Conservation (phyloP, 129 eudicot species). For the Erigeron canadensis region DNA sequence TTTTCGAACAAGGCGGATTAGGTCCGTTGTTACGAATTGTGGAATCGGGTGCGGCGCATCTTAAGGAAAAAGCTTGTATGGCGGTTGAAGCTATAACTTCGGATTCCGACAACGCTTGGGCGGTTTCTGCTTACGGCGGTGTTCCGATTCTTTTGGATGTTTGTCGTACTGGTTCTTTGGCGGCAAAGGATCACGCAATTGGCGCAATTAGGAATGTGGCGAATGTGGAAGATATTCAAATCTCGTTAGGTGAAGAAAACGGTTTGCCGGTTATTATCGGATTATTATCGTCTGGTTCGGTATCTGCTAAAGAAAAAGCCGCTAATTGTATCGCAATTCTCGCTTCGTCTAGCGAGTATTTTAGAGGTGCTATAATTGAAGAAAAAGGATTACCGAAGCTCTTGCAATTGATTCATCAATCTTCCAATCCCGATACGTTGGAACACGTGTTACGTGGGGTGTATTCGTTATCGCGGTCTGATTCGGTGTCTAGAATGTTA, state of each 20-base stretch:
- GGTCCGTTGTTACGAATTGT: conserved; percentile 70
- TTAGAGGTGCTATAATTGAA: conserved; percentile 43
- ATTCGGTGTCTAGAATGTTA: conserved; percentile 40
- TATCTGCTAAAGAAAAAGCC: conserved; percentile 50
- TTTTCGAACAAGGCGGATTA: conserved; percentile 76
- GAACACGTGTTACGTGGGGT: conserved; percentile 76
- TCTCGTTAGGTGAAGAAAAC: conserved; percentile 56
- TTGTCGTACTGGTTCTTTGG: conserved; percentile 61
- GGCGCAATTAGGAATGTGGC: conserved; percentile 72
- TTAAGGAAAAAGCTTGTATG: conserved; percentile 69
- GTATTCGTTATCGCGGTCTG: conserved; percentile 53
- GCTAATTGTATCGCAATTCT: conserved; percentile 63
- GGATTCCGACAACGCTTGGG: conserved; percentile 82
- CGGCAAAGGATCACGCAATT: conserved; percentile 57
- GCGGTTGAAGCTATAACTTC: conserved; percentile 75
- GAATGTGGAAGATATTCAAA: conserved; percentile 54
- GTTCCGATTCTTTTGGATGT: conserved; percentile 59
- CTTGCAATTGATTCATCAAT: conserved; percentile 52
- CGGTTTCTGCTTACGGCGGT: conserved; percentile 79
- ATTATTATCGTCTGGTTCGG: conserved; percentile 46
- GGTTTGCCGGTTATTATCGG: conserved; percentile 60
- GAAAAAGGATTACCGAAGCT: conserved; percentile 61
- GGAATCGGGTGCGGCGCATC: conserved; percentile 49
- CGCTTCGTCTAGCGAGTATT: conserved; percentile 51
- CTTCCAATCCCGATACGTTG: conserved; percentile 48